Evolutionary conservation across 2,329 filamentous ascomycete genomes (phyloP), one percentile per base, ranked within the genome.

Genomic region (Botrytis pseudocinerea): DNA sequence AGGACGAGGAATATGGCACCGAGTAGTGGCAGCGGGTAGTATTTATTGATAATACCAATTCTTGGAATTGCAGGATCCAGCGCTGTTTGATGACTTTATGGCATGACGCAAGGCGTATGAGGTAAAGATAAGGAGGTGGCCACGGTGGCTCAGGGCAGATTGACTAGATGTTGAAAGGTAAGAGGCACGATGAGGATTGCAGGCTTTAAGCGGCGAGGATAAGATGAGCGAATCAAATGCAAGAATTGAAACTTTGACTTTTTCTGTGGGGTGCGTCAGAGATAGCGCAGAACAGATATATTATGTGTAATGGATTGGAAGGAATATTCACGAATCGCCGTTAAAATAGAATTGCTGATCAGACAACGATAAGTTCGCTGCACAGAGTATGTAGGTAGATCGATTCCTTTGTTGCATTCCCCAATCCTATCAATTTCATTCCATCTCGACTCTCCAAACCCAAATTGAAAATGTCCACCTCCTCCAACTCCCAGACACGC

Each of bases 41-140:
- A 70, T 70, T 35, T 44, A 70, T 70, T 70, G 68, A 61, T 70
- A 70, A 70, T 70, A 46, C 25, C 28, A 66, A 66, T 66, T 54
- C 64, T 69, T 20, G 42, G 40, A 65, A 65, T 35, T 35, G 28
- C 25, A 57, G 40, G 61, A 69, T 69, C 70, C 51, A 72, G 70
- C 63, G 70, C 63, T 18, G 62, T 69, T 72, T 72, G 25, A 40
- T 38, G n/a, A 18, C 18, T 70, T 48, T 42, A 44, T 63, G 22
- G 28, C 35, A 57, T 69, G 66, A 54, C 38, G 54, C 46, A 57
- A 42, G 35, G 14, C n/a, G 65, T 16, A 10, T 9, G 25, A 25
- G 63, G 12, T 51, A 12, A 35, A 68, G 48, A 46, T 60, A 64
- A 46, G n/a, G 28, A 44, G 46, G 46, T 64, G 35, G 35, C 35